These are phyloP conservation scores for Aureobasidium lini DNA, from an alignment of 2,329 filamentous ascomycete genomes.

Conservation along the genomic window DNA sequence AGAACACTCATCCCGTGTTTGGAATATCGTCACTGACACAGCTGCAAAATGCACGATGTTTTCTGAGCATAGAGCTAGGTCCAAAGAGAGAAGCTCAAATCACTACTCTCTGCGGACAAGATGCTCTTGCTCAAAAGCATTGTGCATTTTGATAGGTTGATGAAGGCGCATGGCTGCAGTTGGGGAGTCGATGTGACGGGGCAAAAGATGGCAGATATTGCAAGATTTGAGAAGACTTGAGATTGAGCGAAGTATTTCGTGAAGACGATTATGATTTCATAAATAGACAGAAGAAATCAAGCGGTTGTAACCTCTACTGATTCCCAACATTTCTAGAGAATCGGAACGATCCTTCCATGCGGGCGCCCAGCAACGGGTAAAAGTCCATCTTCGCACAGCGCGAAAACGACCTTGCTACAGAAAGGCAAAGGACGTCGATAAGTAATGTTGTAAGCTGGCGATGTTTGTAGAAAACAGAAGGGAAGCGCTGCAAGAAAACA, in stretches of 20 bases:
- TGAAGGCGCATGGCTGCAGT: not conserved
- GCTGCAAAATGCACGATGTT: no score
- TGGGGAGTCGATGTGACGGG: not conserved
- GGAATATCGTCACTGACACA: no score
- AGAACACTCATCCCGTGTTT: no score
- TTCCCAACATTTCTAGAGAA: constrained; percentile 59
- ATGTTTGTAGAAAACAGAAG: constrained; percentile 34
- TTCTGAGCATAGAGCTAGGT: no score
- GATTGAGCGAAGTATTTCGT: no score
- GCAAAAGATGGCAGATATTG: not conserved
- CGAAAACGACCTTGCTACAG: constrained; percentile 56
- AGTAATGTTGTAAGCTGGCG: constrained; percentile 55
- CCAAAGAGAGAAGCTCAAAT: no score
- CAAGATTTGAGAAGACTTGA: not conserved
- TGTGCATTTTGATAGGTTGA: not conserved
- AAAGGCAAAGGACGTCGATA: constrained; percentile 45
- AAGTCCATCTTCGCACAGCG: constrained; percentile 57
- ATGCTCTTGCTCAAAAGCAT: not conserved
- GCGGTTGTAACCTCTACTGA: constrained; percentile 61
- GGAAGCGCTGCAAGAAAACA: constrained; percentile 24
- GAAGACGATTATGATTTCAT: no score
- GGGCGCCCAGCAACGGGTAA: constrained; percentile 65
- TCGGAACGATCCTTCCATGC: constrained; percentile 57
- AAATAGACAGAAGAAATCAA: not conserved
- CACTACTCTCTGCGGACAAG: not conserved